Evolutionary conservation across 345 rosid genomes (phyloP).

Genomic region (Melaleuca quinquenervia): DNA sequence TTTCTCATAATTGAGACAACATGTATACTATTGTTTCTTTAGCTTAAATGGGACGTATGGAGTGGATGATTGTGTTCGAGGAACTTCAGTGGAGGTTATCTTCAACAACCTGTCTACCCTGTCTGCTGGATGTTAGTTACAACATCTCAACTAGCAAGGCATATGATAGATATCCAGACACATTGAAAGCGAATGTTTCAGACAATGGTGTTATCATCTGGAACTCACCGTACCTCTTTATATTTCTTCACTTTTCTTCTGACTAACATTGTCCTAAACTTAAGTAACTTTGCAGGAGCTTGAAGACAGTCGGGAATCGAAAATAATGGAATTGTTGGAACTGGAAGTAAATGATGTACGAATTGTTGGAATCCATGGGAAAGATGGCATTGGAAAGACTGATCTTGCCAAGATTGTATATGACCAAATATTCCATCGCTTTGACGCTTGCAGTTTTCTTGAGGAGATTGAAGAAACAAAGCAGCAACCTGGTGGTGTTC

Average conservation of each 20-base stretch:
- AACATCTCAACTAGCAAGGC: not conserved
- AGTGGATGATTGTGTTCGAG: not conserved
- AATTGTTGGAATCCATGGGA: not conserved
- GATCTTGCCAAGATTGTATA: not conserved
- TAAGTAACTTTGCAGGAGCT: not conserved
- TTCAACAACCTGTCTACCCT: not conserved
- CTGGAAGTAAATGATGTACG: not conserved
- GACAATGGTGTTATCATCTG: not conserved
- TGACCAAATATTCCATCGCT: not conserved
- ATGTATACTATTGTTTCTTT: not conserved
- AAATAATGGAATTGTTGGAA: not conserved
- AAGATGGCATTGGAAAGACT: not conserved
- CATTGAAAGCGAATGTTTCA: not conserved
- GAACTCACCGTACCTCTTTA: not conserved
- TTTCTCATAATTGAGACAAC: not conserved
- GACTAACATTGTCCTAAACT: not conserved
- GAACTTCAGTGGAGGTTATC: not conserved
- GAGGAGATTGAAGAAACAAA: not conserved
- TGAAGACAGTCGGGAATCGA: not conserved
- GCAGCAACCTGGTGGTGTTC: not conserved
- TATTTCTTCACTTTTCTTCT: not conserved
- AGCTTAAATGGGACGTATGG: not conserved
- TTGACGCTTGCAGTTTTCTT: not conserved
- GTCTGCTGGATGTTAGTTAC: not conserved
- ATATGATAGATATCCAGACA: not conserved